Percentiles rank a stretch among this genome's conserved stretches.
These are phyloP conservation scores for Cercospora sp. DNA, from an alignment of 2,329 filamentous ascomycete species.

Conservation along the genomic window DNA sequence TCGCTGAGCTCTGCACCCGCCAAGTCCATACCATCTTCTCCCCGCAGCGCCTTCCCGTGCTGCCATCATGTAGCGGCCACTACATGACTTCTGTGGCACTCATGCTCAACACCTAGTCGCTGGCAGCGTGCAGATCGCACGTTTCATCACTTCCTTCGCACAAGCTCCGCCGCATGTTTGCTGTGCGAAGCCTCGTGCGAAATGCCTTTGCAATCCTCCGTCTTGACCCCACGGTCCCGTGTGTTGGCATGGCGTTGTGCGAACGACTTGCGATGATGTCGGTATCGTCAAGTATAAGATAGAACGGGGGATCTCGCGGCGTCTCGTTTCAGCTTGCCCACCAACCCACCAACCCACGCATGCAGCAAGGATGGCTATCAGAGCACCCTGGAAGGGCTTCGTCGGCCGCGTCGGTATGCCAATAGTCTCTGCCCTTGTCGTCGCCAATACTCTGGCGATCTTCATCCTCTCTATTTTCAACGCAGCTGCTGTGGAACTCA, in stretches of 20 bases:
- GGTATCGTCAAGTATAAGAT: background rate
- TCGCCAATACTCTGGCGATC: slow-evolving; percentile 21
- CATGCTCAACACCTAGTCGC: slow-evolving; percentile 4
- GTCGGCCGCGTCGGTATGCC: slow-evolving; percentile 20
- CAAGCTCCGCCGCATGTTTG: slow-evolving; percentile 1
- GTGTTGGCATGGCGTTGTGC: background rate
- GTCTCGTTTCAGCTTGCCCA: background rate
- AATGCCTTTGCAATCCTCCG: background rate
- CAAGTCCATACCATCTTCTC: background rate
- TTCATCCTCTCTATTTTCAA: slow-evolving; percentile 20
- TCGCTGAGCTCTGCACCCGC: background rate
- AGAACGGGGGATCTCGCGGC: background rate
- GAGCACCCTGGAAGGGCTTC: slow-evolving; percentile 27
- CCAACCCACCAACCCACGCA: background rate
- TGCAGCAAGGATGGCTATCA: slow-evolving; percentile 21
- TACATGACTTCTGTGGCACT: slow-evolving; percentile 3
- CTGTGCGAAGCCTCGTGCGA: slow-evolving; percentile 4
- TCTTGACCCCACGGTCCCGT: background rate
- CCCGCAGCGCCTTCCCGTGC: background rate
- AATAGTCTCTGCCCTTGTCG: slow-evolving; percentile 15
- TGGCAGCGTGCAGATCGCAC: background rate
- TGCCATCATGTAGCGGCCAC: background rate
- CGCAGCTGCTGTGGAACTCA: slow-evolving; percentile 18
- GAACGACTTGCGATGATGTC: background rate
- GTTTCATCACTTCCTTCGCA: background rate